These are phyloP conservation scores for Mycena pura DNA, from an alignment of 768 basidiomycete species.

Conservation along the genomic window DNA sequence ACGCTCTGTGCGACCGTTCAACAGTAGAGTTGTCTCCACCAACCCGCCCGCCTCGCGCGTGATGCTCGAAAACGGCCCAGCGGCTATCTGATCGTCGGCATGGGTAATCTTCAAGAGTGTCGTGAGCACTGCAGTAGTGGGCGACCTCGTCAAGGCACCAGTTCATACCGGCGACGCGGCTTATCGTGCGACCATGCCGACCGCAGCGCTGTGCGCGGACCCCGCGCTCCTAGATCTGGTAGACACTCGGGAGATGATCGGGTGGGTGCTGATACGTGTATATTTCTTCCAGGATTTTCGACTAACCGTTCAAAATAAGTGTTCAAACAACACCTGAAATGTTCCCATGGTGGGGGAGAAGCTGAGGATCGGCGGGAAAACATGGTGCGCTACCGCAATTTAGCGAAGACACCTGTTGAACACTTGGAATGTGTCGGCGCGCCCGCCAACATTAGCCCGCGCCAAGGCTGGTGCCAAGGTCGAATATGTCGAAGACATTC, in stretches of 20 bases:
- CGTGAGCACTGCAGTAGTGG: slow-evolving; percentile 56
- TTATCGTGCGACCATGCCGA: slow-evolving; percentile 61
- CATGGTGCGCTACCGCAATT: no score
- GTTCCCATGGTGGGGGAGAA: no score
- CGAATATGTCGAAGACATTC: no score
- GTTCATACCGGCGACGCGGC: slow-evolving; percentile 69
- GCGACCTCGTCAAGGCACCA: slow-evolving; percentile 47
- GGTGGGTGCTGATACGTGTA: no score
- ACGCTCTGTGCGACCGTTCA: slow-evolving; percentile 44
- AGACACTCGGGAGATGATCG: slow-evolving; percentile 57
- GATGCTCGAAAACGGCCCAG: slow-evolving; percentile 49
- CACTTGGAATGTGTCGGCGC: no score
- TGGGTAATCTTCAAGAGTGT: slow-evolving; percentile 58
- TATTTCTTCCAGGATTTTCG: no score
- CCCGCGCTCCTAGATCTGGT: slow-evolving; percentile 58
- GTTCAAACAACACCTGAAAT: no score
- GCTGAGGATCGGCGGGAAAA: no score
- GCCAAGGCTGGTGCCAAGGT: no score
- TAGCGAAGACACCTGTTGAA: no score
- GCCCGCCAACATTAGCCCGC: no score
- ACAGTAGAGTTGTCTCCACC: slow-evolving; percentile 41
- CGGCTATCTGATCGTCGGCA: slow-evolving; percentile 55
- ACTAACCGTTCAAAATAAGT: no score
- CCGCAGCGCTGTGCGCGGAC: slow-evolving; percentile 52
- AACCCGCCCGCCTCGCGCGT: slow-evolving; percentile 36